A percentile compares a stretch with the other conserved stretches of the same genome.
Conservation (phyloP, 805 yeast genomes). For the Candida dajiaensis region DNA sequence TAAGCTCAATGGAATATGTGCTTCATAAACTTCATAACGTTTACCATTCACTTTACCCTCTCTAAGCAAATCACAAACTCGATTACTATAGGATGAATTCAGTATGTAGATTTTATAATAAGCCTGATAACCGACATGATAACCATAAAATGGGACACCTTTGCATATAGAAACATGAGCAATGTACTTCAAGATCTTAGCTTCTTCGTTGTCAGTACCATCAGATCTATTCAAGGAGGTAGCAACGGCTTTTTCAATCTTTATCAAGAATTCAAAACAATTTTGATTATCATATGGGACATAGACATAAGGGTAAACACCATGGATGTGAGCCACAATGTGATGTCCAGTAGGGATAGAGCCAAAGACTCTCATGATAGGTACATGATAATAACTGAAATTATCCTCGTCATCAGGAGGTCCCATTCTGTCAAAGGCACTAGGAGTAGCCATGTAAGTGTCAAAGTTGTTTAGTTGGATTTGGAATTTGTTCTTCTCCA, state of each 20-base stretch:
- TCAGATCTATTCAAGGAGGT: constrained; percentile 31
- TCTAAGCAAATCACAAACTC: constrained; percentile 46
- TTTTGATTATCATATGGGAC: constrained; percentile 50
- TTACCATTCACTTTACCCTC: constrained; percentile 35
- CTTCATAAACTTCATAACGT: constrained; percentile 54
- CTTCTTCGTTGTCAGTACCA: constrained; percentile 4
- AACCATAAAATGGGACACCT: constrained; percentile 84
- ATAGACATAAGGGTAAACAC: constrained; percentile 76
- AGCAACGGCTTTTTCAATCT: constrained; percentile 39
- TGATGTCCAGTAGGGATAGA: constrained; percentile 54
- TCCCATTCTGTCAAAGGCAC: constrained; percentile 40
- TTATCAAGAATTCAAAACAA: constrained; percentile 33
- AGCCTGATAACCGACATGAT: constrained; percentile 53
- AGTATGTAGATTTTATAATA: constrained; percentile 65
- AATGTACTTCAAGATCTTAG: constrained; percentile 34
- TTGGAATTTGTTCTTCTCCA: constrained; percentile 11
- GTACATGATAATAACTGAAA: constrained; percentile 44
- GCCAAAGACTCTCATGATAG: constrained; percentile 77
- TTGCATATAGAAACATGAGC: constrained; percentile 61
- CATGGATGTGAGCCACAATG: constrained; percentile 70
- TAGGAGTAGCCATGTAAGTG: constrained; percentile 54
- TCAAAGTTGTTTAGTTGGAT: constrained; percentile 62
- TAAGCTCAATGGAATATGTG: constrained; percentile 70
- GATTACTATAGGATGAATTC: constrained; percentile 52
- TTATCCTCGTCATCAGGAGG: constrained; percentile 22